Conservation (phyloP, 495 filamentous ascomycete genomes). For the Cercophora scortea region DNA sequence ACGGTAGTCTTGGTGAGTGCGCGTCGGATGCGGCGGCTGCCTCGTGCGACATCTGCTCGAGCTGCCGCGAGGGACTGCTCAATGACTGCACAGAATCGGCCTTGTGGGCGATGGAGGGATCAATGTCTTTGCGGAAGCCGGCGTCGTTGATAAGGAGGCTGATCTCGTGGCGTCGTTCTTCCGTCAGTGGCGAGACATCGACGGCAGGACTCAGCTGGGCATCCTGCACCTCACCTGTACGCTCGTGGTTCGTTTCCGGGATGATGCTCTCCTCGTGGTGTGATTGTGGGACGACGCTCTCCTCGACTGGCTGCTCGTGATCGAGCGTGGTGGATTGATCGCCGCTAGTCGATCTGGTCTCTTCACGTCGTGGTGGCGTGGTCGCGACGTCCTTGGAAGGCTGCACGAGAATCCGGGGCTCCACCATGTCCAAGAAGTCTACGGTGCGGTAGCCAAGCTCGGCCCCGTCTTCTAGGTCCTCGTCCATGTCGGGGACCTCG, state of each 20-base stretch:
- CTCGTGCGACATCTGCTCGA: slow-evolving; percentile 15
- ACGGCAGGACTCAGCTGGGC: neutral
- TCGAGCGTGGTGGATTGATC: slow-evolving; percentile 10
- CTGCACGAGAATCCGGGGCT: slow-evolving; percentile 34
- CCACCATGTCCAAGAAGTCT: slow-evolving; percentile 32
- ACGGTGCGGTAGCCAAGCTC: slow-evolving; percentile 28
- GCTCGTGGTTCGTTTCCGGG: slow-evolving; percentile 8
- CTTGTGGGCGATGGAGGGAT: slow-evolving; percentile 9
- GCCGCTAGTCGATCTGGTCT: neutral
- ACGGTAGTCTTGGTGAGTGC: neutral
- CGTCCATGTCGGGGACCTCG: slow-evolving; percentile 34
- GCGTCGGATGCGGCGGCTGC: neutral
- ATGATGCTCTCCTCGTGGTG: slow-evolving; percentile 9
- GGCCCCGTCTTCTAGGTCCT: slow-evolving; percentile 20
- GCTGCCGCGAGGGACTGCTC: slow-evolving; percentile 23
- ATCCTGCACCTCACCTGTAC: neutral
- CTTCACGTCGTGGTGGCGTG: neutral
- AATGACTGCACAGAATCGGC: slow-evolving; percentile 1
- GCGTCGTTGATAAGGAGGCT: slow-evolving; percentile 17
- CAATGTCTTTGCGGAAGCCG: slow-evolving; percentile 15
- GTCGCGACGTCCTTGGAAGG: neutral
- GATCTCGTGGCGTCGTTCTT: slow-evolving; percentile 18
- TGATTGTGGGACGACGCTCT: neutral
- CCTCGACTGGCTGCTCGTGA: slow-evolving; percentile 3
- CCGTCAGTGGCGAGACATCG: slow-evolving; percentile 8